Base-by-base conservation (phyloP, 495 filamentous ascomycete genomes). In the Apodospora peruviana region DNA sequence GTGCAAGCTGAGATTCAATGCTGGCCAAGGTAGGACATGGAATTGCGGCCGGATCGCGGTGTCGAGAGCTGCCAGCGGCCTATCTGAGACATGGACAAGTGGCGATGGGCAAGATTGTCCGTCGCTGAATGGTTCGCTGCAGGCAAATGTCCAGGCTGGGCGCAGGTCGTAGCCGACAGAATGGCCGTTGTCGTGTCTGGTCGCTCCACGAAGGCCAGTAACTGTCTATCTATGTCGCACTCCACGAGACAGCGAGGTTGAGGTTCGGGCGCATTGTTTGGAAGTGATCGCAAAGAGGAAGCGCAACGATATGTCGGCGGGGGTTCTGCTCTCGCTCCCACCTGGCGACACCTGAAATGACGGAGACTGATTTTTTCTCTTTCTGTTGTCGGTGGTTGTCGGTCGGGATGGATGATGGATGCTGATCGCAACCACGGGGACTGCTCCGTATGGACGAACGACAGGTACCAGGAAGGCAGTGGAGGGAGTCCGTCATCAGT, bases 11-110 rank as follows among this genome's bases (percentile, higher is more conserved):
- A n/a, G n/a, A n/a, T n/a, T n/a, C n/a, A n/a, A n/a, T n/a, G n/a
- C n/a, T n/a, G n/a, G n/a, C n/a, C n/a, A n/a, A n/a, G 36, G 53
- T 55, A 48, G 16, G 27, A 48, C 46, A 56, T 45, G 41, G 56
- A 47, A 35, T 58, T 52, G 50, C 45, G 55, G 45, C 52, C 48
- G 57, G 52, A 51, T 53, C 44, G 48, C 40, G 48, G 36, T 48
- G 44, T 55, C 52, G 42, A 53, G 36, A 60, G 47, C 51, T 51
- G 53, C 34, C 51, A 56, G 57, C 50, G 49, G 41, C 36, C 50
- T 50, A 48, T 51, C 47, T 63, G 60, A 64, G 58, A 62, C 58
- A 63, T 45, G 50, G 56, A 59, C 60, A 64, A 53, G 58, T 61
- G 61, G 56, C 61, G 25, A 23, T 51, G 42, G 50, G n/a, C 37